Evolutionary conservation across 441 rosid species (phyloP), one percentile per base, ranked within the genome.

Genomic region (Eutrema salsugineum): DNA sequence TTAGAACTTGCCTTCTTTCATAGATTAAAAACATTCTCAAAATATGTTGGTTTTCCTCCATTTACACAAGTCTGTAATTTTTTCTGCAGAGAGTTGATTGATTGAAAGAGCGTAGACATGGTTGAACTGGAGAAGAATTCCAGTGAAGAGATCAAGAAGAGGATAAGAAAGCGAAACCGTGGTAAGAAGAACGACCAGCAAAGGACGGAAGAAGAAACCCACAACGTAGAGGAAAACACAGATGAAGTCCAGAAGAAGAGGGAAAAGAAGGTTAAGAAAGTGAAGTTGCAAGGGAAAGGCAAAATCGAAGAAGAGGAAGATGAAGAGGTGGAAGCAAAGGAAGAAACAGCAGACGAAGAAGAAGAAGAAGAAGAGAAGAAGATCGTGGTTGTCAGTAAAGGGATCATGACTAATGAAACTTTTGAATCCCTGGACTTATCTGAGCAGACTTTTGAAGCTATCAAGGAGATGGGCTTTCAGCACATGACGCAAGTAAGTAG

Each of bases 401-500:
- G 95, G 43, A 94, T 94, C 33, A 89, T 90, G 97, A 92, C 91
- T 49, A 75, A 83, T 12, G 86, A 79, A 30, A 86, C 97, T 9
- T 93, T 95, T 67, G 96, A 86, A 5, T 84, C 94, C 0, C 54
- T 93, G n/a, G 89, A 80, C 16, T 74, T 93, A 63, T 88, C 98
- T 39, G 89, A 89, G 51, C 87, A 72, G 16, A 93, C 98, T 55
- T 78, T 76, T 10, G 75, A 71, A 70, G 90, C 94, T 51, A 88
- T 95, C 70, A 82, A 89, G 77, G 91, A 87, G 56, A 91, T 87
- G 87, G 90, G 91, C 6, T 95, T 92, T 68, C 71, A 82, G 81
- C 75, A 81, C 73, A 84, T 91, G 91, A 95, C 98, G n/a, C 96
- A 89, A 90, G 98, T 89, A 36, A 11, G 55, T 38, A 5, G 16